These are phyloP conservation scores for Citrus reticulata DNA, from an alignment of 345 rosid species.

Conservation along the genomic window DNA sequence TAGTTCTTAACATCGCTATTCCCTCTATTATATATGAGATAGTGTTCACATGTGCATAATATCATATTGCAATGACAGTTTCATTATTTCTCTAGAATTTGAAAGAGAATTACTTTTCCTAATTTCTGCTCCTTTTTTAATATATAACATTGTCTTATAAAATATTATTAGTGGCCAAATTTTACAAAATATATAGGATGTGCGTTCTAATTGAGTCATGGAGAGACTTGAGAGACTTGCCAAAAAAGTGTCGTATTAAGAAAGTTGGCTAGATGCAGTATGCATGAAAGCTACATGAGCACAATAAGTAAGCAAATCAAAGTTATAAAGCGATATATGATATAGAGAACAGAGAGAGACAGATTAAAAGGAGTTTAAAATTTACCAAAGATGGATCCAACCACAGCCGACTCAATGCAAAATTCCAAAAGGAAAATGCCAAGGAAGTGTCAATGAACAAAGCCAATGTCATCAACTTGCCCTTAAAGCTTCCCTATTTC, in stretches of 20 bases:
- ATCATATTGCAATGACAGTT: neutral
- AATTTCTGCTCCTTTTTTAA: neutral
- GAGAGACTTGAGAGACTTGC: neutral
- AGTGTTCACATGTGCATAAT: conserved; percentile 1
- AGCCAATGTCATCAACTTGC: conserved; percentile 28
- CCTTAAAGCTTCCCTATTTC: neutral
- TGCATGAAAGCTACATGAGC: conserved; percentile 25
- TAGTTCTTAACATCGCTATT: neutral
- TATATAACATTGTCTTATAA: neutral
- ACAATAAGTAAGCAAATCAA: neutral
- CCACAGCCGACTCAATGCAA: conserved; percentile 26
- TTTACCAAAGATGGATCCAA: conserved; percentile 15
- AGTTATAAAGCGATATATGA: neutral
- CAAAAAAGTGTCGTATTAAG: conserved; percentile 4
- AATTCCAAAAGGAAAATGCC: conserved; percentile 28
- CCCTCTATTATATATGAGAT: neutral
- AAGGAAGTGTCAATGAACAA: conserved; percentile 19
- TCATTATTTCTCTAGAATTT: neutral
- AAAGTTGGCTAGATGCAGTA: neutral
- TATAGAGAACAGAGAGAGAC: neutral
- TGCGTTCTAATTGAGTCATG: neutral
- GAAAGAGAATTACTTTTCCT: neutral
- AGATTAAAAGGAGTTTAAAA: neutral
- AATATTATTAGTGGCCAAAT: neutral
- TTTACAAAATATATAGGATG: neutral